Percentiles rank a stretch among this genome's conserved stretches.
These are phyloP conservation scores for Acacia pycnantha DNA, from an alignment of 331 rosid genomes.

Conservation along the genomic window DNA sequence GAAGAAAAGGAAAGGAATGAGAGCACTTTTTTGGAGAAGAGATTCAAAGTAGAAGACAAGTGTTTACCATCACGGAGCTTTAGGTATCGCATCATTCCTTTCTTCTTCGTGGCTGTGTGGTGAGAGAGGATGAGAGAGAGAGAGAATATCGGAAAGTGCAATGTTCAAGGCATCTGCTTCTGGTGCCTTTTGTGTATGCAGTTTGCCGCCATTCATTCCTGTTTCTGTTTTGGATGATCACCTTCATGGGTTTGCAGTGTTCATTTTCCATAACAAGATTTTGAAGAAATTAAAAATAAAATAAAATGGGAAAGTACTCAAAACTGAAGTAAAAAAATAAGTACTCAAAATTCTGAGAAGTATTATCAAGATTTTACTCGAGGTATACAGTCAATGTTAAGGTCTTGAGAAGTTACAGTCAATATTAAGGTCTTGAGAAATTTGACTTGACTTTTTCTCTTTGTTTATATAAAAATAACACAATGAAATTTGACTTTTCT, in stretches of 20 bases:
- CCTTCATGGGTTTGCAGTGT: neutral
- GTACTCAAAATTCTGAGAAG: neutral
- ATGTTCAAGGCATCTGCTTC: conserved; percentile 21
- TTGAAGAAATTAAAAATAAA: neutral
- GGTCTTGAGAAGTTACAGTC: too few species aligned
- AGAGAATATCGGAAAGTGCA: conserved; percentile 33
- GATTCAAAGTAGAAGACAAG: conserved; percentile 35
- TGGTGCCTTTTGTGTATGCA: neutral
- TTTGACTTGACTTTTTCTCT: too few species aligned
- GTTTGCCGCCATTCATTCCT: neutral
- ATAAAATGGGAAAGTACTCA: too few species aligned
- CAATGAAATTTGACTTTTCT: too few species aligned
- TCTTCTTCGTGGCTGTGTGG: conserved; percentile 35
- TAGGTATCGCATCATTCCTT: conserved; percentile 49
- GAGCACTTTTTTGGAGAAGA: neutral
- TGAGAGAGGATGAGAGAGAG: conserved; percentile 8
- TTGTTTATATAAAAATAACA: too few species aligned
- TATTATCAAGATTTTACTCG: too few species aligned
- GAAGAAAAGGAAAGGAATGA: conserved; percentile 53
- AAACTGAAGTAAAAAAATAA: too few species aligned
- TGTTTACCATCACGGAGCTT: conserved; percentile 31
- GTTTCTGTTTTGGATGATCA: neutral
- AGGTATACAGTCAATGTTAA: too few species aligned
- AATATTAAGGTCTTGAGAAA: too few species aligned
- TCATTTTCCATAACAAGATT: neutral